Evolutionary conservation across 768 basidiomycete genomes (phyloP).

Genomic region (Phanerodontia chrysosporium): DNA sequence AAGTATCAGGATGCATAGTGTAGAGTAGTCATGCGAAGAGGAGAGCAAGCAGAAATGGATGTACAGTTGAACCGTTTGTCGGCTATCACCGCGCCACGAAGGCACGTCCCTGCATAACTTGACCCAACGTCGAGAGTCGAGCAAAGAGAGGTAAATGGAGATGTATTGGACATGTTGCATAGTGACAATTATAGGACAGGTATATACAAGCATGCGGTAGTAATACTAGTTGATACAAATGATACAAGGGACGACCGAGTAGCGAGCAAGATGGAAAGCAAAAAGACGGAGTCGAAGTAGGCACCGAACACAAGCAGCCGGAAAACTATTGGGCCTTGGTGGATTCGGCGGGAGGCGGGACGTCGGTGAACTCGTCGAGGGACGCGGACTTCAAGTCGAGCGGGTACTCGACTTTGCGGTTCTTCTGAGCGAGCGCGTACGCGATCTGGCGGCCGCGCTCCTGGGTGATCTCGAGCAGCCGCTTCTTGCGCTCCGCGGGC

Average conservation of each 20-base stretch:
- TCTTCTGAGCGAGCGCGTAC: neutral
- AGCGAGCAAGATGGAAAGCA: neutral
- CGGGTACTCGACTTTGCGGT: neutral
- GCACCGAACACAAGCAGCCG: neutral
- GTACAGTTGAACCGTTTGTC: no score
- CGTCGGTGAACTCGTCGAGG: neutral
- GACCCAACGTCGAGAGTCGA: no score
- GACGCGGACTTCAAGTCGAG: neutral
- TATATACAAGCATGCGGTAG: neutral
- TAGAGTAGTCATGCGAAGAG: no score
- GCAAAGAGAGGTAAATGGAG: no score
- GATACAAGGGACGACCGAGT: neutral
- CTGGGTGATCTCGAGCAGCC: no score
- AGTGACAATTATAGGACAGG: neutral
- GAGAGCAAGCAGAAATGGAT: no score
- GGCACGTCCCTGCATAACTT: no score
- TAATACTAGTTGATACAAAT: neutral
- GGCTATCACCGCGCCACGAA: no score
- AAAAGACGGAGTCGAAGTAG: neutral
- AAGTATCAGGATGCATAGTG: no score
- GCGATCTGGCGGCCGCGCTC: constrained; percentile 1
- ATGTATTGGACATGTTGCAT: no score
- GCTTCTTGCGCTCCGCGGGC: neutral
- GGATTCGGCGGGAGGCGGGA: neutral
- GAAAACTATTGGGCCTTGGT: neutral